phyloP scores from a whole-genome alignment of 257 asterid species.

The Jaltomata sinuosa region DNA sequence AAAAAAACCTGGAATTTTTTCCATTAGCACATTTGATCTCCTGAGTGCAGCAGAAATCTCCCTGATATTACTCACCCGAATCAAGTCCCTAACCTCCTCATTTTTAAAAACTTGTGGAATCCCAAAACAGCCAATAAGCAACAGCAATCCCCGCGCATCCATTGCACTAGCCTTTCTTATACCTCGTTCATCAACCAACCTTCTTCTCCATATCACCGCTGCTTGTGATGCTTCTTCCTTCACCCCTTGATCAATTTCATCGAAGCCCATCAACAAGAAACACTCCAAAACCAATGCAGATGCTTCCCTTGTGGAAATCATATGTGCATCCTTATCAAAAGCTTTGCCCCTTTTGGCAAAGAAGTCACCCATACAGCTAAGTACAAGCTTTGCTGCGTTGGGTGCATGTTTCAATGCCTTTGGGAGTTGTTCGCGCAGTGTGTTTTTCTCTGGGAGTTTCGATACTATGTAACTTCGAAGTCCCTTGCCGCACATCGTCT shows the following conservation, averaged over 20 bases:
- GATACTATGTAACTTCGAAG: not conserved
- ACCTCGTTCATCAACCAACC: conserved; percentile 70
- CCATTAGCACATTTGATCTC: conserved; percentile 46
- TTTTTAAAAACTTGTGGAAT: conserved; percentile 32
- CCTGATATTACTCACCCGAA: conserved; percentile 43
- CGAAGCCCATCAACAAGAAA: conserved; percentile 41
- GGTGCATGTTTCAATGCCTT: not conserved
- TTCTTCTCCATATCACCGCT: conserved; percentile 66
- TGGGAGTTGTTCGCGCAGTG: not conserved
- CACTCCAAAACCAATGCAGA: conserved; percentile 68
- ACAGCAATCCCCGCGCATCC: conserved; percentile 76
- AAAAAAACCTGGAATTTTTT: conserved; percentile 40
- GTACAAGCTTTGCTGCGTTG: not conserved
- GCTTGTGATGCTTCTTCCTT: conserved; percentile 49
- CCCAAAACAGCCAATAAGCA: conserved; percentile 72
- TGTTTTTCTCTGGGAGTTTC: not conserved
- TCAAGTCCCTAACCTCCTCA: conserved; percentile 59
- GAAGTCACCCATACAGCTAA: not conserved
- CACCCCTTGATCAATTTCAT: conserved; percentile 28
- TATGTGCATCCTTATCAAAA: not conserved
- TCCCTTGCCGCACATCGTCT: not conserved
- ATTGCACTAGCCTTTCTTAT: conserved; percentile 36
- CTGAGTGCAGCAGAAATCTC: conserved; percentile 42
- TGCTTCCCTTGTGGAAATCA: conserved; percentile 44
- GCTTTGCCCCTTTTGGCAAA: not conserved